A percentile compares a stretch with the other conserved stretches of the same genome.
Conservation (phyloP, 139 green algal species). For the Auxenochlorella pyrenoidosa region DNA sequence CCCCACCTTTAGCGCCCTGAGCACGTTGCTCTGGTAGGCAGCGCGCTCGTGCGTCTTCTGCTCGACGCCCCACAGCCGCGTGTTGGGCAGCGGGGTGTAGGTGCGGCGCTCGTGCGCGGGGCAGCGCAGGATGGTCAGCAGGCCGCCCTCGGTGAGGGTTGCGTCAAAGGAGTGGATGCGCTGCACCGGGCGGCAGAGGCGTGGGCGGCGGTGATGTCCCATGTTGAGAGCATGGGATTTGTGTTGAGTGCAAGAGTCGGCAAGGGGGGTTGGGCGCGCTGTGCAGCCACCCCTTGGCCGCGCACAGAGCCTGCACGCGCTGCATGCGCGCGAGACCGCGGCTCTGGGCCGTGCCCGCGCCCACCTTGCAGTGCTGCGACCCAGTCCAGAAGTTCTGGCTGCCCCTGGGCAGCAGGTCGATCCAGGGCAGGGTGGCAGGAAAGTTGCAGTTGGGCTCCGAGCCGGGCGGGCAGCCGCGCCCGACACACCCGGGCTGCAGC, state of each 20-base stretch:
- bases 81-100: conserved; percentile 8
- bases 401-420: conserved; percentile 24
- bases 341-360: not conserved
- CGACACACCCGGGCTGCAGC: not conserved
- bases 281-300: not conserved
- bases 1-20: not conserved
- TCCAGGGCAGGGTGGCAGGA: not conserved
- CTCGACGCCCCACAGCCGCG: not conserved
- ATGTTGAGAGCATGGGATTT: too few species aligned
- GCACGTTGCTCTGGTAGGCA: conserved; percentile 4
- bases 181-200: not conserved
- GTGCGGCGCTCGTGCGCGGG: not conserved
- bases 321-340: too few species aligned
- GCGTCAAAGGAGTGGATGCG: not conserved
- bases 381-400: conserved; percentile 28
- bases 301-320: not conserved
- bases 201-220: not conserved
- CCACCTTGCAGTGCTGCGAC: conserved; percentile 4
- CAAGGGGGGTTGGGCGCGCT: too few species aligned
- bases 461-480: not conserved
- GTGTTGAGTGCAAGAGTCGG: too few species aligned
- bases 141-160: not conserved
- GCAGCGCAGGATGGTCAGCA: not conserved
- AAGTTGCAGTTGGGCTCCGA: conserved; percentile 19
- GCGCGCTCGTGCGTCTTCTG: conserved; percentile 3